Conservation (phyloP, 225 moss, liverwort and hornwort species). For the Antitrichia curtipendula region DNA sequence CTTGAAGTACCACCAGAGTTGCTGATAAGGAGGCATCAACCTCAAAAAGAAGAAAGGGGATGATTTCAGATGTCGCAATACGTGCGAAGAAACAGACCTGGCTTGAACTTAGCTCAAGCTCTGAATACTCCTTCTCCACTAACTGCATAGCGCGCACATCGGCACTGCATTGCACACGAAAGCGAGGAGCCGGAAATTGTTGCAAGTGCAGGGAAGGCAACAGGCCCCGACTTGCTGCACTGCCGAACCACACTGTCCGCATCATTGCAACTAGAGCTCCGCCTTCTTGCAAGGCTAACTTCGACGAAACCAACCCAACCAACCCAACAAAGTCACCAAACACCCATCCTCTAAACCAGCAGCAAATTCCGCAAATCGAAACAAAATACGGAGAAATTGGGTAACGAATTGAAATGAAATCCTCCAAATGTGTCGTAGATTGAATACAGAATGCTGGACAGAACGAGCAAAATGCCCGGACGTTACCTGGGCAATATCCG, state of each 20-base stretch:
- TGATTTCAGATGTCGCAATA: background rate
- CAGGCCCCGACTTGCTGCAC: background rate
- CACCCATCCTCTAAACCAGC: background rate
- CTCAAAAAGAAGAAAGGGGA: background rate
- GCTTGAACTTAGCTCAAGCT: conserved; percentile 46
- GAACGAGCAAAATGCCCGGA: background rate
- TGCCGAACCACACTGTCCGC: conserved; percentile 16
- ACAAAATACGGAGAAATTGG: background rate
- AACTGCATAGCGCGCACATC: conserved; percentile 23
- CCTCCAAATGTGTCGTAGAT: background rate
- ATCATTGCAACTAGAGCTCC: background rate
- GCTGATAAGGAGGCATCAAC: background rate
- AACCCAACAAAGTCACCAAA: background rate
- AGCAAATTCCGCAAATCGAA: background rate
- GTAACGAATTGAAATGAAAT: background rate
- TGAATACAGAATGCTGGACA: background rate
- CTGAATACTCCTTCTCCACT: conserved; percentile 55
- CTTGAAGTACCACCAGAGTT: background rate
- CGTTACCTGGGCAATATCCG: background rate
- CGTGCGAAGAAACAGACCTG: conserved; percentile 13
- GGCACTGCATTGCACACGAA: conserved; percentile 12
- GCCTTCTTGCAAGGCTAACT: background rate
- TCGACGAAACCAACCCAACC: background rate
- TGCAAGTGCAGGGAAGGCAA: conserved; percentile 3
- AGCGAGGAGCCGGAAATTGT: background rate